A percentile compares a stretch with the other conserved stretches of the same genome.
phyloP scores from a whole-genome alignment of 495 filamentous ascomycete species.

The Tirmania nivea region DNA sequence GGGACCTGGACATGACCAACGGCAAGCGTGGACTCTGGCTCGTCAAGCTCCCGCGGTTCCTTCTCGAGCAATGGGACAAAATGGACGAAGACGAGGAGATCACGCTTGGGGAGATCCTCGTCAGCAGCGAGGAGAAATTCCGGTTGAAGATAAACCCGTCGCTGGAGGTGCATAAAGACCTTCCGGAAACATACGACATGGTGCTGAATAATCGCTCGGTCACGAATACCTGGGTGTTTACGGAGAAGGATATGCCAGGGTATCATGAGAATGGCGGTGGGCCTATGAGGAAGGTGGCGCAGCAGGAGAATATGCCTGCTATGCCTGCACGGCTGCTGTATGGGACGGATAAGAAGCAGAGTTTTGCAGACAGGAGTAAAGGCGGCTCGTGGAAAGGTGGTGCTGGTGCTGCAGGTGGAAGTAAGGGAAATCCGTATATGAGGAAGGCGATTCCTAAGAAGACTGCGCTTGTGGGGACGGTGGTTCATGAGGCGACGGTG shows the following conservation, averaged over 20 bases:
- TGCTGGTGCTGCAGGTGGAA: slow-evolving; percentile 4
- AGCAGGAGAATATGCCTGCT: slow-evolving; percentile 25
- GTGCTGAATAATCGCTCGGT: slow-evolving; percentile 38
- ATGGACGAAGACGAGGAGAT: slow-evolving; percentile 20
- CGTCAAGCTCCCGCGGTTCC: slow-evolving; percentile 16
- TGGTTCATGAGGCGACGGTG: slow-evolving; percentile 48
- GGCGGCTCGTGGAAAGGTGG: slow-evolving; percentile 16
- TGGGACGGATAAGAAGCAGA: slow-evolving; percentile 27
- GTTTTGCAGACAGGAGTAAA: slow-evolving; percentile 11
- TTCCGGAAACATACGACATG: slow-evolving; percentile 70
- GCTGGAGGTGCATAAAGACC: slow-evolving; percentile 21
- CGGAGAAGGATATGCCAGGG: slow-evolving; percentile 72
- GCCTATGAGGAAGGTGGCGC: slow-evolving; percentile 19
- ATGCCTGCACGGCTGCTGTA: slow-evolving; percentile 20
- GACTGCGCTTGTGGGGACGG: slow-evolving; percentile 49
- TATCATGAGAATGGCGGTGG: slow-evolving; percentile 32
- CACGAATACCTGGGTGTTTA: slow-evolving; percentile 72
- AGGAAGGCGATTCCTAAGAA: slow-evolving; percentile 73
- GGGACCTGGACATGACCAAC: slow-evolving; percentile 13
- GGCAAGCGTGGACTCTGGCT: slow-evolving; percentile 16
- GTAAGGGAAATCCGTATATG: slow-evolving; percentile 44
- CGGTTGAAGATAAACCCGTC: slow-evolving; percentile 14
- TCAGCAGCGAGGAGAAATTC: slow-evolving; percentile 1
- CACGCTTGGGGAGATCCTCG: slow-evolving; percentile 14
- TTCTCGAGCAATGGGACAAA: slow-evolving; percentile 19